Conservation (phyloP, 805 yeast genomes). For the Ogataea neopini region DNA sequence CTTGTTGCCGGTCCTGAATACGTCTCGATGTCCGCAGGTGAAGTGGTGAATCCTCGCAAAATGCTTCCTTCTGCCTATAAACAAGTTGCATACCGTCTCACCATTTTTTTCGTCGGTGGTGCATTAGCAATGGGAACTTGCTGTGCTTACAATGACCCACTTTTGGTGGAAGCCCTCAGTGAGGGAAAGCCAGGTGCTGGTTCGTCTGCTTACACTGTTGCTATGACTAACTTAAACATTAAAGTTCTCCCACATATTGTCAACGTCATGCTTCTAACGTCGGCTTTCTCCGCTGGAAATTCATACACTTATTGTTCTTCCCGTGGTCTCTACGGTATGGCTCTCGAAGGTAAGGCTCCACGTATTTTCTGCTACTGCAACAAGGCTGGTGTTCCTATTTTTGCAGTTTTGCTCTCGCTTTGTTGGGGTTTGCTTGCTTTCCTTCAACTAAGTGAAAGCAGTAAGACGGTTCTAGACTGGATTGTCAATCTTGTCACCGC, state of each 20-base stretch:
- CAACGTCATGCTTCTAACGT: conserved; percentile 42
- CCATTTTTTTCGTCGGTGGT: conserved; percentile 49
- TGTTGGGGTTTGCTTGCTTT: conserved; percentile 47
- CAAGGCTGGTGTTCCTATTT: conserved; percentile 48
- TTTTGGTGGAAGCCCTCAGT: conserved; percentile 34
- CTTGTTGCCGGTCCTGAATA: conserved; percentile 53
- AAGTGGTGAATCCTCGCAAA: conserved; percentile 48
- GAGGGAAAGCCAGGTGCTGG: conserved; percentile 46
- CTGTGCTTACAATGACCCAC: conserved; percentile 45
- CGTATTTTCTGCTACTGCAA: conserved; percentile 43
- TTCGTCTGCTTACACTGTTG: conserved; percentile 49
- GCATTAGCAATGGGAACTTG: conserved; percentile 48
- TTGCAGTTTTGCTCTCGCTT: conserved; percentile 43
- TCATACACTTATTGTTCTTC: conserved; percentile 49
- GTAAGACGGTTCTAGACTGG: conserved; percentile 71
- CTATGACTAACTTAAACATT: conserved; percentile 47
- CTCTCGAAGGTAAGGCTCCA: conserved; percentile 50
- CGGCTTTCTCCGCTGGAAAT: conserved; percentile 51
- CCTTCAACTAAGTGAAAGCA: conserved; percentile 52
- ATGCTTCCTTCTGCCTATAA: conserved; percentile 49
- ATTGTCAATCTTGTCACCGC: conserved; percentile 69
- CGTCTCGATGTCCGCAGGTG: conserved; percentile 49
- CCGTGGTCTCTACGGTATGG: conserved; percentile 48
- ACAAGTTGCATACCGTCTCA: conserved; percentile 46
- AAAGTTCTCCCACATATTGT: conserved; percentile 46